Percentiles rank a stretch among this genome's conserved stretches.
Conservation (phyloP, 345 rosid genomes). For the Populus simonii region DNA sequence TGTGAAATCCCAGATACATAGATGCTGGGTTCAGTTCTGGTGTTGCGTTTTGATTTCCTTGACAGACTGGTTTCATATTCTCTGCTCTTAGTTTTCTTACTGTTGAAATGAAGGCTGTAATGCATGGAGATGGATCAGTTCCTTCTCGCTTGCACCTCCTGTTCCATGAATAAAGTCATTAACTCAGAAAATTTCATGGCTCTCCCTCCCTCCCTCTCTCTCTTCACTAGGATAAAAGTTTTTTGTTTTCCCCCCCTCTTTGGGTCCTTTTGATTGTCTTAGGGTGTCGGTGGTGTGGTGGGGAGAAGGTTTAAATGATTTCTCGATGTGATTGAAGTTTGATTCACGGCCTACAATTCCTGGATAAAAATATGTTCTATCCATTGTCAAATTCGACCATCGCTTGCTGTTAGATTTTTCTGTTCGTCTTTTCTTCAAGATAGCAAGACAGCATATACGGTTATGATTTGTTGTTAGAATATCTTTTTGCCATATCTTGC, state of each 20-base stretch:
- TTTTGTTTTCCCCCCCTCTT: no score
- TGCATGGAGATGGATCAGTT: conserved; percentile 9
- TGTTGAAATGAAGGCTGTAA: conserved; percentile 27
- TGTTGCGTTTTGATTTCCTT: conserved; percentile 26
- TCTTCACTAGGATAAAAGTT: no score
- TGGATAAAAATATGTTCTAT: no score
- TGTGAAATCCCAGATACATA: conserved; percentile 16
- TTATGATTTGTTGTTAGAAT: not conserved
- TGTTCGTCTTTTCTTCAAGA: no score
- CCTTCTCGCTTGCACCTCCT: no score
- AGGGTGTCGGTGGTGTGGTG: not conserved
- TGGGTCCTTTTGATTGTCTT: no score
- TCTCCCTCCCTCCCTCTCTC: not conserved
- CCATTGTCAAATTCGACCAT: not conserved
- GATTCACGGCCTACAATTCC: not conserved
- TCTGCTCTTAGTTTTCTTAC: conserved; percentile 14
- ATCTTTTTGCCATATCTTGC: not conserved
- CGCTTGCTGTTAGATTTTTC: not conserved
- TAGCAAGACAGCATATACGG: not conserved
- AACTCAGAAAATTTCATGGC: not conserved
- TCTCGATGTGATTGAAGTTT: not conserved
- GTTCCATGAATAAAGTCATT: conserved; percentile 20
- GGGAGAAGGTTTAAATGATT: not conserved
- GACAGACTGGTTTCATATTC: conserved; percentile 24
- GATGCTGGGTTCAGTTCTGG: conserved; percentile 25